Evolutionary conservation across 1,284 basidiomycete genomes (phyloP).

Genomic region (Austroboletus niveus): DNA sequence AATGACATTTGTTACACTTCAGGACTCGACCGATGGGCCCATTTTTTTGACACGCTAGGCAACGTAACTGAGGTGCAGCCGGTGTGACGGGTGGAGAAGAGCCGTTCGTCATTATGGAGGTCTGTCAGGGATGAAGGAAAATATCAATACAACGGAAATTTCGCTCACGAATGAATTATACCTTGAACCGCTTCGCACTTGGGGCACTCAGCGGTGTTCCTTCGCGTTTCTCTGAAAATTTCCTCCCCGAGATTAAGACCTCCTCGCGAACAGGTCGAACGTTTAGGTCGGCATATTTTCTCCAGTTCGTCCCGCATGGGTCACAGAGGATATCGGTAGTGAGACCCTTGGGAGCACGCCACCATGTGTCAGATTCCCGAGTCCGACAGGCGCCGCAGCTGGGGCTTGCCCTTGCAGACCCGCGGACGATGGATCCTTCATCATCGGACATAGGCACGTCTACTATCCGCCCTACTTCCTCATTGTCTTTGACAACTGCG

Average conservation of each 20-base stretch:
- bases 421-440: slow-evolving; percentile 69
- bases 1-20: slow-evolving; percentile 75
- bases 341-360: slow-evolving; percentile 82
- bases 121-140: slow-evolving; percentile 35
- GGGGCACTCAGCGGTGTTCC: slow-evolving; percentile 70
- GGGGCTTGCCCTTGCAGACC: slow-evolving; percentile 52
- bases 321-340: slow-evolving; percentile 74
- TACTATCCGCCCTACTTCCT: slow-evolving; percentile 34
- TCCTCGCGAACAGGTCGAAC: slow-evolving; percentile 72
- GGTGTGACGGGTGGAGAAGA: slow-evolving; percentile 52
- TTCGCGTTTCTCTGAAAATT: slow-evolving; percentile 66
- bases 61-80: slow-evolving; percentile 62
- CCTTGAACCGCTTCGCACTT: slow-evolving; percentile 66
- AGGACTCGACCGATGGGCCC: slow-evolving; percentile 76
- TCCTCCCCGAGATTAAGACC: slow-evolving; percentile 45
- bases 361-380: slow-evolving; percentile 75
- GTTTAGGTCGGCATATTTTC: slow-evolving; percentile 86
- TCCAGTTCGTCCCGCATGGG: slow-evolving; percentile 76
- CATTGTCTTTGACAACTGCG: slow-evolving; percentile 43
- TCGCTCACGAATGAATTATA: slow-evolving; percentile 27
- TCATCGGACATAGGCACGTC: slow-evolving; percentile 57
- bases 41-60: slow-evolving; percentile 71
- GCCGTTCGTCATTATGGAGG: slow-evolving; percentile 47
- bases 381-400: slow-evolving; percentile 79
- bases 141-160: not conserved